Percentiles rank a stretch among this genome's conserved stretches.
Conservation (phyloP, 306 rosid species). For the Rosa lucieae region DNA sequence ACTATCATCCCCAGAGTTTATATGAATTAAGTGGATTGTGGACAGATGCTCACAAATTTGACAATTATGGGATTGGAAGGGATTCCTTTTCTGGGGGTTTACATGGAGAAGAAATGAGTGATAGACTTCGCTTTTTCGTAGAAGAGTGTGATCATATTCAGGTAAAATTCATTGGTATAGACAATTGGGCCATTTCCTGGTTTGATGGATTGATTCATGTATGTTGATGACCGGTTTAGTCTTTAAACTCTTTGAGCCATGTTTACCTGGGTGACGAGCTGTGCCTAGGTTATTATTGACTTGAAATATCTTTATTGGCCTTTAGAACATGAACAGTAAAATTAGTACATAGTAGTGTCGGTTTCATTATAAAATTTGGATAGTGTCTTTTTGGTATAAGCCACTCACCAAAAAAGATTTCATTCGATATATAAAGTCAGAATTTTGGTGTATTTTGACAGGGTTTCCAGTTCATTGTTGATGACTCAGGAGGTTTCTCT, state of each 20-base stretch:
- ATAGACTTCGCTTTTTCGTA: conserved; percentile 78
- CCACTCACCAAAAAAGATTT: background rate
- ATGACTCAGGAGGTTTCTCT: conserved; percentile 91
- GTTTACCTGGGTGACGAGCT: background rate
- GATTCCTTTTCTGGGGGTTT: conserved; percentile 59
- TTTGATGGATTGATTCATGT: background rate
- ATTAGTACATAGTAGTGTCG: background rate
- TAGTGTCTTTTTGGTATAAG: background rate
- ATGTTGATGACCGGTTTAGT: background rate
- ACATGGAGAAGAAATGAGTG: conserved; percentile 78
- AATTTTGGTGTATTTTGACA: conserved; percentile 32
- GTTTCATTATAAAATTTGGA: background rate
- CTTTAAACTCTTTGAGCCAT: background rate
- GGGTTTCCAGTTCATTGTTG: conserved; percentile 89
- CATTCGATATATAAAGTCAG: background rate
- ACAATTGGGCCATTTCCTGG: background rate
- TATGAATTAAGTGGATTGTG: conserved; percentile 73
- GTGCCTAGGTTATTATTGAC: background rate
- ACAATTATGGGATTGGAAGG: conserved; percentile 82
- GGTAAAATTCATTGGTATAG: conserved; percentile 33
- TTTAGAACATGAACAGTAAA: background rate
- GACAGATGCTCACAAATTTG: conserved; percentile 54
- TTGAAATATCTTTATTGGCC: background rate
- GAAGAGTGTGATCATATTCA: conserved; percentile 93
- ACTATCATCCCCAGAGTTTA: conserved; percentile 80